A percentile compares a stretch with the other conserved stretches of the same genome.
These are phyloP conservation scores for Talaromyces rugulosus DNA, from an alignment of 2,329 filamentous ascomycete species.

Conservation along the genomic window DNA sequence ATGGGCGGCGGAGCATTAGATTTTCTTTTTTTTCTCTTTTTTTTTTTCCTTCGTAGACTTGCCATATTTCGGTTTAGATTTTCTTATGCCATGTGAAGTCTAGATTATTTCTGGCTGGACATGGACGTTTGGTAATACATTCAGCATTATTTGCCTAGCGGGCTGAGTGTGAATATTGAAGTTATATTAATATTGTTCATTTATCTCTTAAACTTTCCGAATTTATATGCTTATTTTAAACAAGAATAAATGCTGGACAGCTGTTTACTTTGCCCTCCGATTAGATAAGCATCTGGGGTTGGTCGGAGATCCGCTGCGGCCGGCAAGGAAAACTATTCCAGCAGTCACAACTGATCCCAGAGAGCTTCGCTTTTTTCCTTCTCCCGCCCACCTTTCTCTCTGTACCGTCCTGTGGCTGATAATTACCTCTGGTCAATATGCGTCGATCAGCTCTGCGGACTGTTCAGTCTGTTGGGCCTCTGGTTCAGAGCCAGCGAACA, in stretches of 20 bases:
- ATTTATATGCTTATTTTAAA: not conserved
- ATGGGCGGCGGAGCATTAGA: conserved; percentile 60
- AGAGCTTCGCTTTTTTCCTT: not conserved
- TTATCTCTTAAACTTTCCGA: not conserved
- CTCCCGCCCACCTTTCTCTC: not conserved
- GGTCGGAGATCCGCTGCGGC: not conserved
- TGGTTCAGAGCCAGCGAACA: conserved; percentile 29
- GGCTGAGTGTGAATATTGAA: not conserved
- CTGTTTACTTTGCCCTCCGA: not conserved
- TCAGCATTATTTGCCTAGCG: not conserved
- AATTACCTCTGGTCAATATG: conserved; percentile 21
- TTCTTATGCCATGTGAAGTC: not conserved
- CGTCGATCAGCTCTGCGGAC: conserved; percentile 38
- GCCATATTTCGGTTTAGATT: not conserved
- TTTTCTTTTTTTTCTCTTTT: not conserved
- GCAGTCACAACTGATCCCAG: not conserved
- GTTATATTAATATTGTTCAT: not conserved
- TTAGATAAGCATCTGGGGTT: conserved; percentile 3
- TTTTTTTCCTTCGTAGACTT: not conserved
- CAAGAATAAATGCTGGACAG: no score
- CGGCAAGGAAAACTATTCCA: conserved; percentile 1
- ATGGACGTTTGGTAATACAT: not conserved
- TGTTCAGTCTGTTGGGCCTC: conserved; percentile 34
- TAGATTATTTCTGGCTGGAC: not conserved
- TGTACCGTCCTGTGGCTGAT: not conserved